Percentiles rank a stretch among this genome's conserved stretches.
phyloP scores from a whole-genome alignment of 2,329 filamentous ascomycete species.

The Penicillium sp. region DNA sequence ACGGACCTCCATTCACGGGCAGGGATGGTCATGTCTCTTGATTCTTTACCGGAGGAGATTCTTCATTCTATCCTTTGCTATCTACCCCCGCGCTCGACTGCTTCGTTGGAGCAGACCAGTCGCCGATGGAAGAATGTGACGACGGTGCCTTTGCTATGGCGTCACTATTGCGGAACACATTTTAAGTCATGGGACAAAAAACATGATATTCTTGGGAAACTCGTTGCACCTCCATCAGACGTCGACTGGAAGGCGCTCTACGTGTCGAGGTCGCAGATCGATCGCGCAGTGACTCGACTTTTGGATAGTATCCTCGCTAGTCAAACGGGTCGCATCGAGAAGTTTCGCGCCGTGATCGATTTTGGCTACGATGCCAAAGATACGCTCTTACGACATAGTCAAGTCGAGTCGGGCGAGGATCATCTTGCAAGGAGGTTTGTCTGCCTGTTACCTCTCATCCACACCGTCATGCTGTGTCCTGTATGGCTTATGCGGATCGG shows the following conservation, averaged over 20 bases:
- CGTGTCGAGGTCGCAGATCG: slow-evolving; percentile 49
- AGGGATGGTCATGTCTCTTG: slow-evolving; percentile 32
- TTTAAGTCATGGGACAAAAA: slow-evolving; percentile 71
- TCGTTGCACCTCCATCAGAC: slow-evolving; percentile 47
- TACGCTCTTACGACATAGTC: slow-evolving; percentile 62
- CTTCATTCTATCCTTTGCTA: slow-evolving; percentile 70
- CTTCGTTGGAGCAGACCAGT: slow-evolving; percentile 54
- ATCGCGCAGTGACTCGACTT: slow-evolving; percentile 47
- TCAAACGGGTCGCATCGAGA: slow-evolving; percentile 62
- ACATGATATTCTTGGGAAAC: slow-evolving; percentile 56
- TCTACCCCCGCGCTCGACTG: slow-evolving; percentile 46
- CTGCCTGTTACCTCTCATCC: not conserved
- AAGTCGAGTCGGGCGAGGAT: slow-evolving; percentile 59
- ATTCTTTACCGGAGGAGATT: slow-evolving; percentile 70
- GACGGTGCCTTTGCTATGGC: slow-evolving; percentile 73
- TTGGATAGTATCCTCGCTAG: slow-evolving; percentile 66
- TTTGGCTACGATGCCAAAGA: slow-evolving; percentile 87
- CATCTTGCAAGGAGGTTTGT: slow-evolving; percentile 63
- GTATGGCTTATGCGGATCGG: slow-evolving; percentile 4
- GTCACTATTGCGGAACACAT: slow-evolving; percentile 59
- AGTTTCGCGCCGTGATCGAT: slow-evolving; percentile 63
- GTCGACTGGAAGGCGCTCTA: slow-evolving; percentile 72
- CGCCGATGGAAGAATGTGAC: slow-evolving; percentile 60
- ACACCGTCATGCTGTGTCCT: not conserved
- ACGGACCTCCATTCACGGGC: not conserved